Percentiles rank a stretch among this genome's conserved stretches.
Conservation (phyloP, 1,139 yeast genomes). For the Candida pseudoviswanathii region DNA sequence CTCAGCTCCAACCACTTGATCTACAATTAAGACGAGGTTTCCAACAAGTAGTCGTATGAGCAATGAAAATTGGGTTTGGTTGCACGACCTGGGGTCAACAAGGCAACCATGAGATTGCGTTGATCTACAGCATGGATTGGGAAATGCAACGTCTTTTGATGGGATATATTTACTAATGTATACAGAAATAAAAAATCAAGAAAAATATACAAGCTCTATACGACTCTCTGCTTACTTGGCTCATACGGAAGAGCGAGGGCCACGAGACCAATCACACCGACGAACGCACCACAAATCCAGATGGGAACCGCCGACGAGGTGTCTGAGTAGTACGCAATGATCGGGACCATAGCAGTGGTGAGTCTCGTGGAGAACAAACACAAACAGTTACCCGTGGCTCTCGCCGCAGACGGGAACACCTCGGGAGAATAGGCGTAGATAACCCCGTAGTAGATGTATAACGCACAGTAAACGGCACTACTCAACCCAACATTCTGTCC, state of each 20-base stretch:
- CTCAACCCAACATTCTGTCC: constrained; percentile 32
- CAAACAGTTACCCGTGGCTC: constrained; percentile 38
- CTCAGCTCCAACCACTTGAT: too few species aligned
- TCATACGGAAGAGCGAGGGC: constrained; percentile 37
- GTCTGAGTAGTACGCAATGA: constrained; percentile 32
- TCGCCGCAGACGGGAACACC: constrained; percentile 34
- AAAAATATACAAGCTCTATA: constrained; percentile 3
- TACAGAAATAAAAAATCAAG: too few species aligned
- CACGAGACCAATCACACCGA: constrained; percentile 31
- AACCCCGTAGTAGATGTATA: constrained; percentile 36
- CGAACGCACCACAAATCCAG: constrained; percentile 36
- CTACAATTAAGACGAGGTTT: too few species aligned
- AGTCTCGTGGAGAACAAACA: constrained; percentile 32
- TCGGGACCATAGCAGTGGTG: constrained; percentile 33
- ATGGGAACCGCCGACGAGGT: constrained; percentile 33
- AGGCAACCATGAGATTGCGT: too few species aligned
- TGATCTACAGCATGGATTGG: too few species aligned
- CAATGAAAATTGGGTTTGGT: too few species aligned
- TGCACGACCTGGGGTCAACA: too few species aligned
- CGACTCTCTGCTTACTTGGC: constrained; percentile 32
- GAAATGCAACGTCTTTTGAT: too few species aligned
- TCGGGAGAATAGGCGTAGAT: constrained; percentile 39
- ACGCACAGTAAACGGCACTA: constrained; percentile 29
- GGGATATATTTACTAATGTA: too few species aligned
- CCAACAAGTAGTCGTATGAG: too few species aligned